Conservation (phyloP, 257 asterid species). For the Voacanga thouarsii region DNA sequence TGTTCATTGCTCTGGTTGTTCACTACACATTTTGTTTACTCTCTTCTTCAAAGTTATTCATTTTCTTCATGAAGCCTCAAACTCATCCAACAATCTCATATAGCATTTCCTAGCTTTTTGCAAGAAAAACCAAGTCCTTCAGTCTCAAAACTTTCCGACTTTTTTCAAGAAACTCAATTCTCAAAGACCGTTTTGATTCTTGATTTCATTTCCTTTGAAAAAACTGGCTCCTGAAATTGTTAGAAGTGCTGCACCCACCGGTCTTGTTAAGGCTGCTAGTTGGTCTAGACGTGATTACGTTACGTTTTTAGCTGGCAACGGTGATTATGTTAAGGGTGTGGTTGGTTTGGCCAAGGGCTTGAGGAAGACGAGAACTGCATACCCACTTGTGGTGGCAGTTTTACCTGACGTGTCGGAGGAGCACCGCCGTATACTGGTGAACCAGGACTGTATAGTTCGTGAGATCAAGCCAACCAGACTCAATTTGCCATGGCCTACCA, state of each 20-base stretch:
- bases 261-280: conserved; percentile 21
- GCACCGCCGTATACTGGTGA: conserved; percentile 32
- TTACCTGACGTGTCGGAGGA: conserved; percentile 39
- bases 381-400: conserved; percentile 36
- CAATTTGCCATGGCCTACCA: conserved; percentile 37
- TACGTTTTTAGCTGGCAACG: conserved; percentile 33
- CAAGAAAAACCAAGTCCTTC: too few relatives aligned
- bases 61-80: too few relatives aligned
- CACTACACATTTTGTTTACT: too few relatives aligned
- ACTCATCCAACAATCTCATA: too few relatives aligned
- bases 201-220: neutral
- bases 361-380: conserved; percentile 24
- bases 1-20: too few relatives aligned
- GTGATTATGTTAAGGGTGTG: conserved; percentile 39
- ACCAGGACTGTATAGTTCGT: conserved; percentile 32
- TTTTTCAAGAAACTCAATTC: neutral
- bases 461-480: conserved; percentile 35
- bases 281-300: conserved; percentile 29
- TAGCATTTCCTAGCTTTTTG: too few relatives aligned
- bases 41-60: too few relatives aligned
- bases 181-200: neutral
- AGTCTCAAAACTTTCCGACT: neutral
- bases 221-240: conserved; percentile 5
- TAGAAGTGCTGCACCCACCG: neutral
- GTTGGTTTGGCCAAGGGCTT: conserved; percentile 36